These are phyloP conservation scores for Polytrichum formosum DNA, from an alignment of 225 moss, liverwort and hornwort species.

Conservation along the genomic window DNA sequence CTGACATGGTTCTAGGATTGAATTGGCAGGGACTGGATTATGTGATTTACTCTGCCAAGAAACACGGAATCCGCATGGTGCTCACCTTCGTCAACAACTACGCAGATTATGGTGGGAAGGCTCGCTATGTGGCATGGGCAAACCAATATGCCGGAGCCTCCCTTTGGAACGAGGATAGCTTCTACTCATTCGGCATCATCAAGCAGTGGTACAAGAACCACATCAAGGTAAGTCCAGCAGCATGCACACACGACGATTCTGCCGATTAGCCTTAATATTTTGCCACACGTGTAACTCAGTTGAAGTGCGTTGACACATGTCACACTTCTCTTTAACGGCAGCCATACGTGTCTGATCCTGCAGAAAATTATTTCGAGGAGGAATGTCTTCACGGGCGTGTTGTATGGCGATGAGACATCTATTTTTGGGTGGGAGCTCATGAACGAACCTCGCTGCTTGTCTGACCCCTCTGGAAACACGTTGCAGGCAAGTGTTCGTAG, in stretches of 20 bases:
- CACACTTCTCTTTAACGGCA: not conserved
- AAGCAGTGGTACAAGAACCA: constrained; percentile 55
- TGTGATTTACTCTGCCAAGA: constrained; percentile 47
- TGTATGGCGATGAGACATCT: constrained; percentile 56
- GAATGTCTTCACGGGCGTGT: constrained; percentile 47
- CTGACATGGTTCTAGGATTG: no score
- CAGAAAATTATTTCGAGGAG: constrained; percentile 54
- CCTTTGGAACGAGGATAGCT: constrained; percentile 37
- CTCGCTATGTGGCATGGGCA: constrained; percentile 58
- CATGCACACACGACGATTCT: not conserved
- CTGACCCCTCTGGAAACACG: constrained; percentile 44
- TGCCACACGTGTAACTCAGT: no score
- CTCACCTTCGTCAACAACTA: constrained; percentile 59
- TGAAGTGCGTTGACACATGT: no score
- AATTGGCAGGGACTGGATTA: constrained; percentile 53
- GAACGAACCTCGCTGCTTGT: constrained; percentile 63
- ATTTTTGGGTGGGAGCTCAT: constrained; percentile 76
- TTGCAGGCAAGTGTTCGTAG: constrained; percentile 31
- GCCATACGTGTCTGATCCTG: not conserved
- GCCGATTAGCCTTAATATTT: no score
- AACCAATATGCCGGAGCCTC: constrained; percentile 24
- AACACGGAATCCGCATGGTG: constrained; percentile 50
- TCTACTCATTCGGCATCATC: constrained; percentile 38
- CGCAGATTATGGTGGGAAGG: constrained; percentile 51
- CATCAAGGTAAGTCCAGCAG: constrained; percentile 27